Evolutionary conservation across 2,329 filamentous ascomycete species (phyloP), one percentile per base, ranked within the genome.

Genomic region (Microdochium paspali): DNA sequence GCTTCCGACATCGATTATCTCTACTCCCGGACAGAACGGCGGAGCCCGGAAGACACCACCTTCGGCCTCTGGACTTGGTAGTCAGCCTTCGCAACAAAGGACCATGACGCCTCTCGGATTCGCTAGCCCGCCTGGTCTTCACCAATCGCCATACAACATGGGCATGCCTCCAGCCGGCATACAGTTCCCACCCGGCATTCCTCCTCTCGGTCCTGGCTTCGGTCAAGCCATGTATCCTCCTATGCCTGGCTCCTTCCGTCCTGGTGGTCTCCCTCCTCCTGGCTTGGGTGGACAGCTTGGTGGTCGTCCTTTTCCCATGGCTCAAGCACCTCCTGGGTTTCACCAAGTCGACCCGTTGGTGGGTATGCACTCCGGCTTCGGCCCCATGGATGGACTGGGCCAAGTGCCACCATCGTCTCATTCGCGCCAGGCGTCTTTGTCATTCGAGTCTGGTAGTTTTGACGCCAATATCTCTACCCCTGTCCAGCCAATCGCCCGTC

Each of bases 401-500:
- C 52, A 70, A 47, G 61, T 62, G 45, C 66, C 64, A 18, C 63
- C 72, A 7, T 62, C 72, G 44, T 64, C 77, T 4, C 90, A 95
- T 65, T 85, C 85, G 9, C 78, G 90, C 51, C 88, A 94, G 55
- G 76, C 80, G 10, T 95, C 89, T 5, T 74, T 73, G 12, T 83
- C 84, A 12, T 80, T 84, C 51, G 85, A 90, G 9, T 39, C 54
- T 2, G 70, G 71, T 15, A 68, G 73, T 25, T 40, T 59, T 31
- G 54, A 62, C 49, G 44, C 55, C 49, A 54, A 50, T 45, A 49
- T 57, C 32, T 65, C 68, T 24, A 65, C 72, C 10, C 71, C 79
- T 47, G 74, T 83, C 28, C 84, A 89, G 52, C 87, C 87, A 1
- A 91, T 94, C 51, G 78, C 84, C 43, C 79, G 90, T 47, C 91